phyloP scores from a whole-genome alignment of 805 yeast species.

The Ogataea salicorniae region DNA sequence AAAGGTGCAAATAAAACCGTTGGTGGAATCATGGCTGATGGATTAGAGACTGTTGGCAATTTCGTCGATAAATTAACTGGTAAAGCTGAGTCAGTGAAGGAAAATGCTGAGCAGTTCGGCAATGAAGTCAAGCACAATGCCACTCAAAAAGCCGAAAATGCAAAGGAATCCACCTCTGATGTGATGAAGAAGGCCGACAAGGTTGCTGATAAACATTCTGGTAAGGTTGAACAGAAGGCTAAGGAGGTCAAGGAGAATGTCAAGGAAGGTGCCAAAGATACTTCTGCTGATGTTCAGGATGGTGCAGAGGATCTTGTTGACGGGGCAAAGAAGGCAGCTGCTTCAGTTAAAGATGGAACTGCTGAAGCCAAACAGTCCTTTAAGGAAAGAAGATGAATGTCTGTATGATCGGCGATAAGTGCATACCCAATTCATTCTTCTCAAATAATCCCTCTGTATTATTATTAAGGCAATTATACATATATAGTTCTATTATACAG shows the following conservation, averaged over 20 bases:
- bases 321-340: background rate
- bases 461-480: too few species aligned
- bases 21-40: slow-evolving; percentile 36
- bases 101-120: background rate
- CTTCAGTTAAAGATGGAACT: background rate
- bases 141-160: slow-evolving; percentile 7
- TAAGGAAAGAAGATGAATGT: background rate
- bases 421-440: too few species aligned
- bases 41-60: slow-evolving; percentile 28
- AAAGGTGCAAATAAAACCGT: slow-evolving; percentile 21
- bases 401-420: too few species aligned
- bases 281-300: slow-evolving; percentile 1
- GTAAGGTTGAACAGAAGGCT: background rate
- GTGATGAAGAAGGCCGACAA: background rate
- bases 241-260: slow-evolving; percentile 1
- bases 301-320: background rate
- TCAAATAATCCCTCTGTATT: too few species aligned
- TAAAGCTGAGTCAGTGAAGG: background rate
- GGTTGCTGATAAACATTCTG: background rate
- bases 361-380: background rate
- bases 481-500: too few species aligned
- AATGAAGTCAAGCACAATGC: slow-evolving; percentile 5
- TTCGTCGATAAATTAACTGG: slow-evolving; percentile 6
- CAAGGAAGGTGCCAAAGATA: slow-evolving; percentile 9
- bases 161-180: background rate